A percentile compares a stretch with the other conserved stretches of the same genome.
phyloP scores from a whole-genome alignment of 2,329 filamentous ascomycete species.

The Hortaea werneckii region DNA sequence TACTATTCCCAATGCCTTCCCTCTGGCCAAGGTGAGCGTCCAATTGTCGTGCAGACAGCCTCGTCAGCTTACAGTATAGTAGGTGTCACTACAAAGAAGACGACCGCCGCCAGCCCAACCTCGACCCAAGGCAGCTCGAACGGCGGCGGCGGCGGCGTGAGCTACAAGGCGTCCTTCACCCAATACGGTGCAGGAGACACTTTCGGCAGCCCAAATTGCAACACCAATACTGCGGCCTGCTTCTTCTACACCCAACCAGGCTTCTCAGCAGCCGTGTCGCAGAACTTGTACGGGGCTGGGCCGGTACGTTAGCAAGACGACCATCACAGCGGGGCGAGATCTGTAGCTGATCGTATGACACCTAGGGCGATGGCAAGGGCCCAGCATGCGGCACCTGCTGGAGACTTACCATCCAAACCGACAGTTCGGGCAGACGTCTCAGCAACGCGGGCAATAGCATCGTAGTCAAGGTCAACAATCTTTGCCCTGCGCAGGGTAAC shows the following conservation, averaged over 20 bases:
- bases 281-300: conserved; percentile 31
- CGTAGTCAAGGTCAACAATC: conserved; percentile 32
- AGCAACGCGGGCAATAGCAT: conserved; percentile 24
- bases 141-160: too few relatives aligned
- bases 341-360: too few relatives aligned
- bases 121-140: too few relatives aligned
- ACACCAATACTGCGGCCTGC: conserved; percentile 28
- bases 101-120: too few relatives aligned
- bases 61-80: too few relatives aligned
- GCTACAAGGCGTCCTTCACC: conserved; percentile 24
- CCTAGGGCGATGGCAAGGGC: conserved; percentile 28
- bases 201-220: conserved; percentile 25
- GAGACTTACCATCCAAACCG: conserved; percentile 22
- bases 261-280: conserved; percentile 28
- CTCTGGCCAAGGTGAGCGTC: too few relatives aligned
- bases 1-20: conserved; percentile 19
- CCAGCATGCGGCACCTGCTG: conserved; percentile 33
- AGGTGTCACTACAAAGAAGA: too few relatives aligned
- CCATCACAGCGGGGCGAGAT: too few relatives aligned
- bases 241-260: conserved; percentile 26
- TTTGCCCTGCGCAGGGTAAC: conserved; percentile 28
- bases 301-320: too few relatives aligned
- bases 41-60: too few relatives aligned
- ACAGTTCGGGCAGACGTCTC: conserved; percentile 19
- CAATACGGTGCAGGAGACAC: conserved; percentile 24